Evolutionary conservation across 2,329 filamentous ascomycete genomes (phyloP).

Genomic region (Ophiosphaerella herpotricha): DNA sequence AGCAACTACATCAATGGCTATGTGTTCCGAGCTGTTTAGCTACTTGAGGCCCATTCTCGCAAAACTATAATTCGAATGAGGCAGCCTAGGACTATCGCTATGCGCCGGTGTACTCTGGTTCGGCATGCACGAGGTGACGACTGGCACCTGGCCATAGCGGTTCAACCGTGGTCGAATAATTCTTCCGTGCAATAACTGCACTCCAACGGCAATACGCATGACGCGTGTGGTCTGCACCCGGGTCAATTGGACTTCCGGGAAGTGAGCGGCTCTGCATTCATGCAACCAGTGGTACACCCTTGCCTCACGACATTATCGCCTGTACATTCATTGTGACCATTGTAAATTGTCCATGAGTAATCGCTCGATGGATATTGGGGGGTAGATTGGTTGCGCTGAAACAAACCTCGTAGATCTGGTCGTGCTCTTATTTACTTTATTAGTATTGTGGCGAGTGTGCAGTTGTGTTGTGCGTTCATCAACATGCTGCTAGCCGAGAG

Average conservation of each 20-base stretch:
- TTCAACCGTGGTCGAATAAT: not conserved
- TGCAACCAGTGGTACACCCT: conserved; percentile 14
- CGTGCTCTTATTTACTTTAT: not conserved
- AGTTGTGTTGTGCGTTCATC: not conserved
- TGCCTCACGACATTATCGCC: conserved; percentile 3
- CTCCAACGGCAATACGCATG: conserved; percentile 43
- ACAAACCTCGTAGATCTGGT: not conserved
- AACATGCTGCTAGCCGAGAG: conserved; percentile 11
- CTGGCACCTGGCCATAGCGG: not conserved
- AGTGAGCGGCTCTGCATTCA: conserved; percentile 23
- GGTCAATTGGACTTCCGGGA: conserved; percentile 20
- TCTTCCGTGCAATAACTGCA: not conserved
- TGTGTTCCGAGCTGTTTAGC: too few relatives aligned
- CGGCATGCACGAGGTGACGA: too few relatives aligned
- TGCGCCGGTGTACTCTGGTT: too few relatives aligned
- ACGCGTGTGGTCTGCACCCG: conserved; percentile 36
- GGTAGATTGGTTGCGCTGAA: not conserved
- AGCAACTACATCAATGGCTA: not conserved
- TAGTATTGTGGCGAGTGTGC: not conserved
- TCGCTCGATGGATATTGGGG: too few relatives aligned
- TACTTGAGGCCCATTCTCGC: too few relatives aligned
- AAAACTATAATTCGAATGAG: too few relatives aligned
- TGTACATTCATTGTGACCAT: not conserved
- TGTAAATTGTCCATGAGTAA: not conserved
- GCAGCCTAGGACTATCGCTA: too few relatives aligned